These are phyloP conservation scores for Deinandra increscens DNA, from an alignment of 129 eudicot genomes.

Conservation along the genomic window DNA sequence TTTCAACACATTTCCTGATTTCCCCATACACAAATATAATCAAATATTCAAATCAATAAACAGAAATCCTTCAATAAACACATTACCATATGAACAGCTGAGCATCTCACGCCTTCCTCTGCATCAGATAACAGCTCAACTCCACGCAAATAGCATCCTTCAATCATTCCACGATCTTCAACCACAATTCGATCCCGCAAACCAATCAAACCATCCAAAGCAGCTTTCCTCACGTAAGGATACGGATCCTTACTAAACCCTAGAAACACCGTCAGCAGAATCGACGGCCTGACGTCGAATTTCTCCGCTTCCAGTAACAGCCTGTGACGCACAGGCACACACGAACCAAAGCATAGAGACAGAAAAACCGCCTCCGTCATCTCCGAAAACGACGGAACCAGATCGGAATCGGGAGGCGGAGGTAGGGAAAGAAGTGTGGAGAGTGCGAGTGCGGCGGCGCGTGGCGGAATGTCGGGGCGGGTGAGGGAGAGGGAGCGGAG, in stretches of 20 bases:
- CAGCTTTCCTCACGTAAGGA: slow-evolving; percentile 61
- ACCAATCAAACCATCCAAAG: slow-evolving; percentile 59
- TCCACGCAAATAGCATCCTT: slow-evolving; percentile 61
- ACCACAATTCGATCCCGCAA: slow-evolving; percentile 43
- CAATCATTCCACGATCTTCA: slow-evolving; percentile 48
- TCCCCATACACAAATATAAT: no score
- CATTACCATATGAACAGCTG: slow-evolving; percentile 71
- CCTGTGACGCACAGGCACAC: slow-evolving; percentile 46
- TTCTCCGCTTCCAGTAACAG: slow-evolving; percentile 42
- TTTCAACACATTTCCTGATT: not conserved
- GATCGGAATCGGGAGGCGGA: slow-evolving; percentile 7
- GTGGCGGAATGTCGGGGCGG: slow-evolving; percentile 39
- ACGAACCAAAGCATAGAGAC: slow-evolving; percentile 50
- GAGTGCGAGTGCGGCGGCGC: slow-evolving; percentile 47
- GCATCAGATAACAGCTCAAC: slow-evolving; percentile 64
- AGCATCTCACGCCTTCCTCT: slow-evolving; percentile 59
- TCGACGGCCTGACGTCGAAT: slow-evolving; percentile 53
- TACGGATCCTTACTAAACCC: slow-evolving; percentile 84
- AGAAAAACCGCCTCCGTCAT: slow-evolving; percentile 39
- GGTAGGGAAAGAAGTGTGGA: slow-evolving; percentile 34
- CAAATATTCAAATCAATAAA: not conserved
- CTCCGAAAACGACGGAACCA: not conserved
- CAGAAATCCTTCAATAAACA: not conserved
- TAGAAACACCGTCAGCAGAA: slow-evolving; percentile 58
- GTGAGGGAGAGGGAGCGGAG: slow-evolving; percentile 33